These are phyloP conservation scores for Xylaria nigripes DNA, from an alignment of 495 filamentous ascomycete species.

Conservation along the genomic window DNA sequence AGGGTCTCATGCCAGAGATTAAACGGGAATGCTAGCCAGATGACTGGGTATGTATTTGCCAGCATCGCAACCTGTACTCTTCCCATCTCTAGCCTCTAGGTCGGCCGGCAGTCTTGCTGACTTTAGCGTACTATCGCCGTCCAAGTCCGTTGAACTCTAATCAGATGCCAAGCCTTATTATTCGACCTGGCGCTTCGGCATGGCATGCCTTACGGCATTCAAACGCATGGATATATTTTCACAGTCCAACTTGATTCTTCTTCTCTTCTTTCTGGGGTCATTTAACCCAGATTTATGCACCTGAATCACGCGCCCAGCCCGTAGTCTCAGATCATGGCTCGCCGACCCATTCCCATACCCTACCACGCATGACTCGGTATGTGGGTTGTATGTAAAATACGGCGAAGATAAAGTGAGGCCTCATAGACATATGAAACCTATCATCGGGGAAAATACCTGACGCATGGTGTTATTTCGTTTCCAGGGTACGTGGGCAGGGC, in stretches of 20 bases:
- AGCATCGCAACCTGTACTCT: too few species aligned
- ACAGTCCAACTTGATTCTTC: background rate
- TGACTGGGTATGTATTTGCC: background rate
- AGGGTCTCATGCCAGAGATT: background rate
- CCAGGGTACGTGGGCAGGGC: too few species aligned
- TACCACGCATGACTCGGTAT: background rate
- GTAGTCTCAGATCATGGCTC: background rate
- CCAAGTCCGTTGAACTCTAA: background rate
- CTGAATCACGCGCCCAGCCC: slow-evolving; percentile 9
- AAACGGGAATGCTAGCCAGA: background rate
- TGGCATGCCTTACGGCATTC: too few species aligned
- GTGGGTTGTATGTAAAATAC: background rate
- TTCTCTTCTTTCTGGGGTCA: background rate
- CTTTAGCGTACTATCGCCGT: too few species aligned
- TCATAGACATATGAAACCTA: too few species aligned
- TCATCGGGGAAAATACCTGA: too few species aligned
- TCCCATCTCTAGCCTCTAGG: too few species aligned
- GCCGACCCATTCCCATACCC: background rate
- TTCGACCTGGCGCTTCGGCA: background rate
- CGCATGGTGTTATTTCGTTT: too few species aligned
- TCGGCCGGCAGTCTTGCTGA: too few species aligned
- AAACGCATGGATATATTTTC: background rate
- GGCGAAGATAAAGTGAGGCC: slow-evolving; percentile 4
- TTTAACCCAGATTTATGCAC: background rate
- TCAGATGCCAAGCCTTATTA: background rate